Evolutionary conservation across 176 grass and related monocot species (phyloP), one percentile per base, ranked within the genome.

Genomic region (Triticum timopheevii): DNA sequence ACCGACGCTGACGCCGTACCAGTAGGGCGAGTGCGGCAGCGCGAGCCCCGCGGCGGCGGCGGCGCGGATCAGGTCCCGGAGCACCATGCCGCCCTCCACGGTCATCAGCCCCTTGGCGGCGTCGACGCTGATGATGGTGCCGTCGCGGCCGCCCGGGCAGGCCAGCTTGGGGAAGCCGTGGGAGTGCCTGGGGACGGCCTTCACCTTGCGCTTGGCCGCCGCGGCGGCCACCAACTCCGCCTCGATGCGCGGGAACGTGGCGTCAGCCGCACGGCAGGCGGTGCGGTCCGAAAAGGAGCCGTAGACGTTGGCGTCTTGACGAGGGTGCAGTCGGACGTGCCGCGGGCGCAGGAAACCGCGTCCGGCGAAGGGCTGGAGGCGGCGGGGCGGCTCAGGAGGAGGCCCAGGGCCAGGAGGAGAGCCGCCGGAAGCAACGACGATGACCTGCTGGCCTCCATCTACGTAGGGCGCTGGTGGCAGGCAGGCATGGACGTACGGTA

Each of bases 21-120:
- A 92, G 86, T 95, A 92, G 4, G 93, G 93, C 10, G 90, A 82
- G 84, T 90, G 67, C 30, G 88, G 87, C 76, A 95, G 69, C 16
- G 90, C 85, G n/a, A 95, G 82, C 4, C 90, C 88, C 4, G 81
- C 71, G 13, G 50, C 75, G 28, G 66, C 93, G 3, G 93, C 93
- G 38, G 73, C 90, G 23, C 66, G 23, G 25, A 95, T 71, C 1
- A 95, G 44, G 52, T 92, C 88, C 13, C 61, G 61, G 0, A 95
- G 93, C 56, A 82, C n/a, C 78, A 81, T 70, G 59, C 89, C 81
- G 34, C 76, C 30, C 69, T 91, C 89, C 3, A 84, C 80, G 34
- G 76, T 84, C 15, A 84, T 80, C 67, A 44, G 70, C 81, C 61
- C 63, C 27, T 0, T 42, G 6, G 10, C 45, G 2, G 76, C 58